Conservation (phyloP, 805 yeast genomes). For the Candida manassasensis region DNA sequence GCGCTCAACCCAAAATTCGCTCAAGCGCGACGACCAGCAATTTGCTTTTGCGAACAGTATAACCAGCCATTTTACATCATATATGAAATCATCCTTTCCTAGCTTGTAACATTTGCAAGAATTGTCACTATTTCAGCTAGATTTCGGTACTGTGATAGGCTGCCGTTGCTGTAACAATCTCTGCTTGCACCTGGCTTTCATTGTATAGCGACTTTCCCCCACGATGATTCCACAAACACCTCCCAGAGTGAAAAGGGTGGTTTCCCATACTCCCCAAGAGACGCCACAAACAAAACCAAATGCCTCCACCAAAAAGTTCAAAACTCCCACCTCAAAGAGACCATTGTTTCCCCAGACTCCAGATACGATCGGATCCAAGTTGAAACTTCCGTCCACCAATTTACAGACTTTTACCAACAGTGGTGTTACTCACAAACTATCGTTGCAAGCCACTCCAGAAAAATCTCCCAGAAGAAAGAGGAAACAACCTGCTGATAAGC, state of each 20-base stretch:
- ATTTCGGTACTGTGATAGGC: too few species aligned
- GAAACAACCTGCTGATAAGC: background rate
- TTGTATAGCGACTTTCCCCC: too few species aligned
- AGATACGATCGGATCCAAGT: constrained; percentile 1
- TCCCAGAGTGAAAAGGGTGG: constrained; percentile 2
- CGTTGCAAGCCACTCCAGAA: background rate
- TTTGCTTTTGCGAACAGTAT: background rate
- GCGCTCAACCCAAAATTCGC: background rate
- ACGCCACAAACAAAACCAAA: constrained; percentile 2
- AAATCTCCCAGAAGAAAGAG: background rate
- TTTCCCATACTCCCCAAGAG: constrained; percentile 3
- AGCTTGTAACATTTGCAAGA: too few species aligned
- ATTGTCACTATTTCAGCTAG: too few species aligned
- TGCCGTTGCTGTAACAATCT: too few species aligned
- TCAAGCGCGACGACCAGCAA: background rate
- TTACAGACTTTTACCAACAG: background rate
- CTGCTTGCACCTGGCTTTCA: too few species aligned
- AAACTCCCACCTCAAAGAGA: background rate
- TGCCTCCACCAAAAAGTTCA: background rate
- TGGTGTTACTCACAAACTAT: background rate
- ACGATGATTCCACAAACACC: constrained; percentile 5
- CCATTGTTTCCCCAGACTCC: background rate
- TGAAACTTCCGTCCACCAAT: background rate
- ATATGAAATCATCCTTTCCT: too few species aligned
- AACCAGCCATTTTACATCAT: background rate